These are phyloP conservation scores for Rhizopus delemar DNA, from an alignment of 371 early-diverging fungal genomes.

Conservation along the genomic window DNA sequence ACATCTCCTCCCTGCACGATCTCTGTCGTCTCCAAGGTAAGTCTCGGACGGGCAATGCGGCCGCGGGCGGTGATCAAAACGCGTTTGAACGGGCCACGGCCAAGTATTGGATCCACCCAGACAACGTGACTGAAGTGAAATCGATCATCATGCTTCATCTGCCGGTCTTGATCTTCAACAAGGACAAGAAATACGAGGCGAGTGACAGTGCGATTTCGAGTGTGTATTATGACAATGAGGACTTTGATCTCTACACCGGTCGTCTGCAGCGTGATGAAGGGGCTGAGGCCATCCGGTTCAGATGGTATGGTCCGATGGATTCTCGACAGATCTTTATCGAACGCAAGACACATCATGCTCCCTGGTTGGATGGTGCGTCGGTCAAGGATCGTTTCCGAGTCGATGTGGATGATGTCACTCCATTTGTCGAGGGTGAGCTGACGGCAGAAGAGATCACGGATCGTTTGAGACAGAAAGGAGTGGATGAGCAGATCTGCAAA, in stretches of 20 bases:
- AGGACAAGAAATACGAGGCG: constrained; percentile 34
- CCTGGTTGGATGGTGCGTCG: too few species aligned
- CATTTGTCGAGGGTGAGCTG: too few species aligned
- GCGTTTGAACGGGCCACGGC: constrained; percentile 40
- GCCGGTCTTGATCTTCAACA: constrained; percentile 88
- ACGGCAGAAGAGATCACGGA: too few species aligned
- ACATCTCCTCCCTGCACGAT: constrained; percentile 50
- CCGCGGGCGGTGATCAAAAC: constrained; percentile 40
- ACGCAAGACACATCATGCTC: too few species aligned
- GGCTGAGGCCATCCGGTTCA: constrained; percentile 86
- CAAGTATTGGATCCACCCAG: constrained; percentile 95
- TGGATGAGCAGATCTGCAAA: too few species aligned
- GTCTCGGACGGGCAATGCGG: constrained; percentile 44
- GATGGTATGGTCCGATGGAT: constrained; percentile 83
- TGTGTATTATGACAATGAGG: constrained; percentile 31
- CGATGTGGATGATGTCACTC: too few species aligned
- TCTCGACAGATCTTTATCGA: too few species aligned
- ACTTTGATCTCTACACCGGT: constrained; percentile 39
- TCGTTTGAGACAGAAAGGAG: too few species aligned
- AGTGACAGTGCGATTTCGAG: constrained; percentile 36
- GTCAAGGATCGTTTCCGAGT: too few species aligned
- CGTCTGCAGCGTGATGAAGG: constrained; percentile 89
- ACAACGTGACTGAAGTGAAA: constrained; percentile 95
- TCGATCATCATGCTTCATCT: constrained; percentile 47
- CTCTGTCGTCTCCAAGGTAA: constrained; percentile 43